Evolutionary conservation across 2,329 filamentous ascomycete genomes (phyloP).

Genomic region (Aureobasidium mangrovei): DNA sequence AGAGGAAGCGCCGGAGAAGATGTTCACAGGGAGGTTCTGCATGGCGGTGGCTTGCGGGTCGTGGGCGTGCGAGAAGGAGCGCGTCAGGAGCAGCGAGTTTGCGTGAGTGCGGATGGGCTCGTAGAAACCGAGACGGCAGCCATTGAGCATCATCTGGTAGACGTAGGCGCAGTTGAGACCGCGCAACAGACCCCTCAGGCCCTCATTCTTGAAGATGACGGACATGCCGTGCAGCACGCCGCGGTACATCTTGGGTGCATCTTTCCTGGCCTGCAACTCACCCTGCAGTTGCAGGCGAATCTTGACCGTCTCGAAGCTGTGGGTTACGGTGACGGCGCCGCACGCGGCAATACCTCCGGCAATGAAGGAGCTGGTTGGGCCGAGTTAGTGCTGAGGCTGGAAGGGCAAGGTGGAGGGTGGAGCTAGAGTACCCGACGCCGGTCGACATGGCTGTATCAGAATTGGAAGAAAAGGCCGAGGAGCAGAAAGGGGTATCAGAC

Average conservation of each 20-base stretch:
- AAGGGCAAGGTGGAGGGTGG: not conserved
- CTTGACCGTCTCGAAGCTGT: slow-evolving; percentile 98
- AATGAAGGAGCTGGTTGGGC: slow-evolving; percentile 63
- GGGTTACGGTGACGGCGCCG: slow-evolving; percentile 92
- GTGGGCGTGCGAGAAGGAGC: slow-evolving; percentile 54
- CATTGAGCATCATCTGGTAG: slow-evolving; percentile 94
- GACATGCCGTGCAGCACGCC: slow-evolving; percentile 86
- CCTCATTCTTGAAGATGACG: slow-evolving; percentile 87
- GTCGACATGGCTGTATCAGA: slow-evolving; percentile 33
- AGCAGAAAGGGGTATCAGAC: not conserved
- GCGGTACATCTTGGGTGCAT: slow-evolving; percentile 79
- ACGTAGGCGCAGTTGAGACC: slow-evolving; percentile 88
- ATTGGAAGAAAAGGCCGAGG: not conserved
- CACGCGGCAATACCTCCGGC: slow-evolving; percentile 94
- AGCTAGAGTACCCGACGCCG: slow-evolving; percentile 34
- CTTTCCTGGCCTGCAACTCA: slow-evolving; percentile 78
- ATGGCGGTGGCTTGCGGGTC: slow-evolving; percentile 32
- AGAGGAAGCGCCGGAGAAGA: slow-evolving; percentile 81
- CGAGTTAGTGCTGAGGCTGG: not conserved
- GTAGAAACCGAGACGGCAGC: slow-evolving; percentile 94
- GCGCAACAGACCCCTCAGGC: slow-evolving; percentile 72
- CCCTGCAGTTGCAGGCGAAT: slow-evolving; percentile 96
- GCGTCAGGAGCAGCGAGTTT: slow-evolving; percentile 46
- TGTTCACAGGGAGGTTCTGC: slow-evolving; percentile 84
- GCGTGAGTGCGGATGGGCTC: slow-evolving; percentile 71